Conservation (phyloP, 306 rosid genomes). For the Prunus kanzakura region DNA sequence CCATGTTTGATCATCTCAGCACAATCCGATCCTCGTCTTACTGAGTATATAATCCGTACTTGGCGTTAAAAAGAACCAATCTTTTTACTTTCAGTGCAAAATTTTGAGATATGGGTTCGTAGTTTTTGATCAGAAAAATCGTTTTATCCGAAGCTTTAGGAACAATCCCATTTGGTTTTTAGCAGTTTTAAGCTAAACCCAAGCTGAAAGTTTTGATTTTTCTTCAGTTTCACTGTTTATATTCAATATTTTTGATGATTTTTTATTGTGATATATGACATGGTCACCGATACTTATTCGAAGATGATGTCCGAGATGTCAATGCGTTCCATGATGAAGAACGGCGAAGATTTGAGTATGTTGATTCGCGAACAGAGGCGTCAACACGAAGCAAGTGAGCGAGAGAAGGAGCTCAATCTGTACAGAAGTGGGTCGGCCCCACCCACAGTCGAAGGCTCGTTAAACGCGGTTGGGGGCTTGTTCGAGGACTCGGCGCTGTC, state of each 20-base stretch:
- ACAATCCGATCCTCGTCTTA: conserved; percentile 30
- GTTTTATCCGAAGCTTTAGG: not conserved
- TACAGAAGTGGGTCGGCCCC: conserved; percentile 95
- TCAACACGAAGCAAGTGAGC: conserved; percentile 46
- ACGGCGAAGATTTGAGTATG: conserved; percentile 57
- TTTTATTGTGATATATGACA: conserved; percentile 14
- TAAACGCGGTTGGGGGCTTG: conserved; percentile 61
- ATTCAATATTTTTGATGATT: not conserved
- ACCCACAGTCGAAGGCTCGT: conserved; percentile 83
- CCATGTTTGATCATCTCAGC: conserved; percentile 23
- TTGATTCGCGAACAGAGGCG: conserved; percentile 53
- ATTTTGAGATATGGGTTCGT: conserved; percentile 13
- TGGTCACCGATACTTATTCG: conserved; percentile 62
- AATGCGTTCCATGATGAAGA: conserved; percentile 64
- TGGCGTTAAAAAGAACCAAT: conserved; percentile 5
- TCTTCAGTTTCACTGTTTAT: conserved; percentile 19
- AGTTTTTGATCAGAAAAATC: not conserved
- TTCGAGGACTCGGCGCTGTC: conserved; percentile 33
- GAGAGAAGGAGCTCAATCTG: conserved; percentile 62
- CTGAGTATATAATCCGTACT: conserved; percentile 16
- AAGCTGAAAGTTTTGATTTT: conserved; percentile 40
- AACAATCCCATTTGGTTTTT: conserved; percentile 16
- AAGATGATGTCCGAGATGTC: conserved; percentile 75
- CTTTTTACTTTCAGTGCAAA: not conserved
- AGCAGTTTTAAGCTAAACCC: conserved; percentile 28